Evolutionary conservation across 495 filamentous ascomycete genomes (phyloP), one percentile per base, ranked within the genome.

Genomic region (Acidomyces sp.): DNA sequence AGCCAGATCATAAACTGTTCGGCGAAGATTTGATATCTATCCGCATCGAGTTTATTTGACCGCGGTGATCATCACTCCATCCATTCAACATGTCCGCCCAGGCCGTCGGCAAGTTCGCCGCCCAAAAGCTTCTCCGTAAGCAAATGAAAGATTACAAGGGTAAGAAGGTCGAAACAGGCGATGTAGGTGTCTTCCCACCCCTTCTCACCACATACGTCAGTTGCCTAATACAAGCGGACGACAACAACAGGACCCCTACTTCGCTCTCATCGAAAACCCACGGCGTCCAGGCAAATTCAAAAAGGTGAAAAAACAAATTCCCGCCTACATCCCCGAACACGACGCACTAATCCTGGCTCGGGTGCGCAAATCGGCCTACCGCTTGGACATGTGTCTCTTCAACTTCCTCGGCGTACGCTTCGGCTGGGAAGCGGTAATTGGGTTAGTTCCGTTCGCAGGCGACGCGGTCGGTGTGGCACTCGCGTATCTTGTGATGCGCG

Each of bases 371-470:
- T 68, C 77, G 41, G 87, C 90, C 20, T 90, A 92, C 60, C 62
- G 68, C 17, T 72, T 93, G 26, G 90, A 97, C 60, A 78, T 78
- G 69, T 70, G 66, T 44, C 68, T 85, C 12, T 84, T 80, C 58
- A 86, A 73, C 53, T 70, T 79, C 54, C 72, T 76, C 46, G 79
- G 81, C 16, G 66, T 92, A 37, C 69, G 74, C 39, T 79, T 95
- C 55, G 88, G 88, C 15, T 90, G 82, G 80, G 72, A 77, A 22
- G 75, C 72, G 51, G 67, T 93, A 37, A 81, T 95, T 50, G 88
- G 75, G 5, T 48, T 93, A 25, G 55, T 95, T 30, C 90, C 90
- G 38, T 69, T 71, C 69, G 33, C 41, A 16, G 90, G 90, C 34
- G 92, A 96, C 56, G 69, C 68, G 13, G 56, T 74, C 11, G 90